These are phyloP conservation scores for Moricandia arvensis DNA, from an alignment of 345 rosid genomes.

Conservation along the genomic window DNA sequence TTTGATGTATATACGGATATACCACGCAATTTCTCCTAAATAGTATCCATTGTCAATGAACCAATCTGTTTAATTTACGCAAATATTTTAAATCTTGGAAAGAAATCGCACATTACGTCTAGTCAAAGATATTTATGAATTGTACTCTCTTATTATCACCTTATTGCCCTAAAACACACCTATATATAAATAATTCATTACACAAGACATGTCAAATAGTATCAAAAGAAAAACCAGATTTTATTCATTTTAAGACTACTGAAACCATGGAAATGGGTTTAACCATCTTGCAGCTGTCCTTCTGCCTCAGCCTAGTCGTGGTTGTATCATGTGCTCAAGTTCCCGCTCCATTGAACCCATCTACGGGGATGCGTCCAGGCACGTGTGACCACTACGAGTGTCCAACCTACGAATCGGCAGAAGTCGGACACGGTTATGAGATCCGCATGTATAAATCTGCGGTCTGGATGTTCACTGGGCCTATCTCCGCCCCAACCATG, in stretches of 20 bases:
- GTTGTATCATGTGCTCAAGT: slow-evolving; percentile 15
- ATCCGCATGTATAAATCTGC: slow-evolving; percentile 23
- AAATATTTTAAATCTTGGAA: slow-evolving; percentile 2
- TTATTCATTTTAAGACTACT: slow-evolving; percentile 4
- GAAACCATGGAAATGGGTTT: slow-evolving; percentile 29
- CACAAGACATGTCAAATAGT: neutral
- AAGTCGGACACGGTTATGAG: slow-evolving; percentile 12
- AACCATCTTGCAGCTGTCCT: slow-evolving; percentile 19
- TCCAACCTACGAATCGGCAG: slow-evolving; percentile 14
- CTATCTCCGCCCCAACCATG: slow-evolving; percentile 17
- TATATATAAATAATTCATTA: neutral
- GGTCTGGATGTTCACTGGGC: slow-evolving; percentile 22
- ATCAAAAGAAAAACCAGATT: neutral
- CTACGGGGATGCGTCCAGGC: slow-evolving; percentile 16
- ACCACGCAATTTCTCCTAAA: neutral
- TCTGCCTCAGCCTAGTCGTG: slow-evolving; percentile 23
- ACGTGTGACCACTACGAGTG: slow-evolving; percentile 29
- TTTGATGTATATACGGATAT: neutral
- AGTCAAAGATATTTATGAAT: neutral
- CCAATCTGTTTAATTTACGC: neutral
- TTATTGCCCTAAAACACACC: neutral
- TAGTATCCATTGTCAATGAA: neutral
- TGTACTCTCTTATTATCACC: slow-evolving; percentile 14
- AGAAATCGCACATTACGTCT: neutral
- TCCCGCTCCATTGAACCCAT: neutral